Evolutionary conservation across 352 stramenopile species (phyloP), one percentile per base, ranked within the genome.

Genomic region (Phytophthora idaei): DNA sequence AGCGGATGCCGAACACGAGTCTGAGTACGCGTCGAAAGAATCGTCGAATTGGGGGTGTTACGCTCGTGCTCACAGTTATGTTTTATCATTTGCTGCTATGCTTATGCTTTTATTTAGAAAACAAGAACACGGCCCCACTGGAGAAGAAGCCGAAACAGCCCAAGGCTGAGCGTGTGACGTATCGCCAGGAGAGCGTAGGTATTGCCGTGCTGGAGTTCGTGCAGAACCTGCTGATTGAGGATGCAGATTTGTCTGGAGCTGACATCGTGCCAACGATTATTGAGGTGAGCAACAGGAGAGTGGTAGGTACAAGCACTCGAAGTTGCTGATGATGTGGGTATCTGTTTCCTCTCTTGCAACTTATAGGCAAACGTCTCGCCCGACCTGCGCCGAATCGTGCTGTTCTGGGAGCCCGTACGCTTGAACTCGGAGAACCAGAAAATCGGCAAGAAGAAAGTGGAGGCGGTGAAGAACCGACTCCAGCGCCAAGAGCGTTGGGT

Each of bases 361-460:
- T 27, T n/a, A 36, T 32, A 93, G 83, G 82, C 81, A 45, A 94
- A 72, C 48, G 86, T 90, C 12, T 79, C 86, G 17, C 81, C 82
- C 21, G 86, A 92, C 54, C 68, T 94, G 36, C 71, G 84, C 44
- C 69, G 81, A 21, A 72, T 91, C 9, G 74, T 94, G 51, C 57
- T 94, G 54, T 87, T 80, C 48, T 94, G 86, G 86, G 84, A 93
- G 32, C 83, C 86, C 5, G 70, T 82, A 32, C 86, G 86, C 15
- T 61, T 83, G 44, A 82, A 90, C 64, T 92, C 84, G 45, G 73
- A 78, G 32, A 89, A 91, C 69, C 84, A 92, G 61, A 77, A 55
- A 9, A 90, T 94, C 51, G 80, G 76, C 5, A 94, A 94, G 74
- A 85, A 82, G 46, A 94, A 92, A 69, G 64, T 86, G 2, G 76